Evolutionary conservation across 2,329 filamentous ascomycete species (phyloP), one percentile per base, ranked within the genome.

Genomic region (Aotearoamyces nothofagi): DNA sequence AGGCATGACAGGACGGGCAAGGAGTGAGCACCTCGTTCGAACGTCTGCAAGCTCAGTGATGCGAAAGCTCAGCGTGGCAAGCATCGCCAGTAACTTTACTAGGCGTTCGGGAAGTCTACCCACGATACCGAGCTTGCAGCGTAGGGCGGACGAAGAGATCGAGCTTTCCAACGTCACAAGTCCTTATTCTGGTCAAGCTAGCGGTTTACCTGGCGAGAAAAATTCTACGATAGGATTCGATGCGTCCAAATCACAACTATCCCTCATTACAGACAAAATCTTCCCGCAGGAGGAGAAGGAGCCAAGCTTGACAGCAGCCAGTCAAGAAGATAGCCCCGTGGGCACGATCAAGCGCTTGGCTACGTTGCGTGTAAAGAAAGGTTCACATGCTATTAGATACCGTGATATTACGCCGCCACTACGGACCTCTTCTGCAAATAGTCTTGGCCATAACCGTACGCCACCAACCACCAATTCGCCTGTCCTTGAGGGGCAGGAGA

Each of bases 11-110:
- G 61, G 51, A 53, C 51, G 73, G 56, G 51, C 69, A 49, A 51
- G 71, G 57, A 56, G 78, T 42, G 70, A 92, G 42, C 71, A 79
- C 44, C 58, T 82, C 3, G 75, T 90, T 26, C 66, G 79, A 28
- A 70, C 69, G 22, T 83, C 78, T n/a, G 80, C 84, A 9, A 83
- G 81, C 19, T 80, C 80, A 1, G 70, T 93, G 46, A 92, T 93
- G 58, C 69, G 84, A 29, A 92, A 86, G 49, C 65, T 94, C 37
- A 92, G 81, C 52, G 76, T 82, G 44, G 76, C 78, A 27, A 84
- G 76, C 49, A 78, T 90, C 38, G 67, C 79, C 9, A 77, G 69
- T 39, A 78, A 78, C 26, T 86, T 92, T 46, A 68, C 70, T 20
- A 79, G 76, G 41, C 70, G 78, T 33, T 78, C 79, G 1, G 62